Evolutionary conservation across 129 eudicot genomes (phyloP).

Genomic region (Mikania micrantha): DNA sequence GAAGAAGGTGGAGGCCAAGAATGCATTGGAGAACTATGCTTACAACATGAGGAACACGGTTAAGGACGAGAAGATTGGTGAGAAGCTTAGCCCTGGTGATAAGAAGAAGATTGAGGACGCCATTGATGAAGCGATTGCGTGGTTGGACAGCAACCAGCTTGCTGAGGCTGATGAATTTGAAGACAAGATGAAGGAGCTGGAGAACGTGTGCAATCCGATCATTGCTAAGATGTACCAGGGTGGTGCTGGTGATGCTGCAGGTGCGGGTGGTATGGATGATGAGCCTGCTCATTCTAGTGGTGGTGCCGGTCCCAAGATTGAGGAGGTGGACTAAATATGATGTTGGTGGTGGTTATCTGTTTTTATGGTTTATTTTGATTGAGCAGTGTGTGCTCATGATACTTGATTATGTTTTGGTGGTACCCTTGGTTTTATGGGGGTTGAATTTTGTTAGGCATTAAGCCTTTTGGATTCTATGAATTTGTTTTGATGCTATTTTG

Average conservation of each 20-base stretch:
- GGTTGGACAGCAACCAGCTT: constrained; percentile 56
- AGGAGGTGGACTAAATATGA: constrained; percentile 43
- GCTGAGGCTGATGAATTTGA: constrained; percentile 55
- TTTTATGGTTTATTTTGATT: background rate
- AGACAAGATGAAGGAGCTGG: constrained; percentile 60
- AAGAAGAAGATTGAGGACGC: constrained; percentile 60
- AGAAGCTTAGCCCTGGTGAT: constrained; percentile 43
- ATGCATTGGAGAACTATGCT: constrained; percentile 45
- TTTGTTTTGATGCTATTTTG: background rate
- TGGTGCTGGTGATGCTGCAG: constrained; percentile 37
- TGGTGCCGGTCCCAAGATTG: constrained; percentile 57
- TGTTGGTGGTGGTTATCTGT: background rate
- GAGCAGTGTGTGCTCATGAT: background rate
- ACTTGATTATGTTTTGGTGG: constrained; percentile 7
- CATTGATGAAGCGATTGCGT: constrained; percentile 45
- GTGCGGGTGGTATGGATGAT: constrained; percentile 31
- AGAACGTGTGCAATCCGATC: constrained; percentile 50
- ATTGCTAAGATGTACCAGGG: constrained; percentile 57
- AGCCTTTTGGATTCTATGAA: constrained; percentile 6
- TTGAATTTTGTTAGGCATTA: constrained; percentile 23
- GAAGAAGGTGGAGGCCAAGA: constrained; percentile 55
- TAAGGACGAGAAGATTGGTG: constrained; percentile 54
- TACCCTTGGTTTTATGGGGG: constrained; percentile 17
- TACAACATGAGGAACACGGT: constrained; percentile 54
- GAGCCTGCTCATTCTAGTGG: constrained; percentile 43